These are phyloP conservation scores for Mercurialis annua DNA, from an alignment of 345 rosid genomes.

Conservation along the genomic window DNA sequence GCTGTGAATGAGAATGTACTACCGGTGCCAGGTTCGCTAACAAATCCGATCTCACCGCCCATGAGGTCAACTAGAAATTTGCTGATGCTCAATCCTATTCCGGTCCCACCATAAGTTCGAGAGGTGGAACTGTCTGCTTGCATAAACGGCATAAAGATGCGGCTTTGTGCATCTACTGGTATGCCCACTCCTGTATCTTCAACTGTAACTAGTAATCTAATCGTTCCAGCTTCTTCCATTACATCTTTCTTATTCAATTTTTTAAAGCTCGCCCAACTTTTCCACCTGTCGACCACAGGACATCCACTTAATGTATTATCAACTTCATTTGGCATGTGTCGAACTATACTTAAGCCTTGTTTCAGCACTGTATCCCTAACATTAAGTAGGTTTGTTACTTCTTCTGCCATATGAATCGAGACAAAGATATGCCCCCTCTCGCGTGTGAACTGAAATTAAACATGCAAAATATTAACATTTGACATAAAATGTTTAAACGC, in stretches of 20 bases:
- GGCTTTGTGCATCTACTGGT: slow-evolving; percentile 64
- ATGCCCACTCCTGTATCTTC: slow-evolving; percentile 97
- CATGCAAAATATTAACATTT: slow-evolving; percentile 17
- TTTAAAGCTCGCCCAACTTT: slow-evolving; percentile 77
- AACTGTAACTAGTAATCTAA: slow-evolving; percentile 68
- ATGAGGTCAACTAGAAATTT: slow-evolving; percentile 84
- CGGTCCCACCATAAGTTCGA: slow-evolving; percentile 92
- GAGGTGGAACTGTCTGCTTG: slow-evolving; percentile 99
- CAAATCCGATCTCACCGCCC: slow-evolving; percentile 91
- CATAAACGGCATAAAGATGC: slow-evolving; percentile 91
- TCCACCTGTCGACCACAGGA: slow-evolving; percentile 71
- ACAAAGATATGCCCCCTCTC: slow-evolving; percentile 82
- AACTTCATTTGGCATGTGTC: slow-evolving; percentile 30
- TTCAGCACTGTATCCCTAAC: slow-evolving; percentile 52
- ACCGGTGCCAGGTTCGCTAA: slow-evolving; percentile 66
- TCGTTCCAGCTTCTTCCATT: slow-evolving; percentile 34
- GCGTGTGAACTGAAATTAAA: slow-evolving; percentile 65
- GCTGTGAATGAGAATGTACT: slow-evolving; percentile 86
- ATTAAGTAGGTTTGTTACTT: slow-evolving; percentile 41
- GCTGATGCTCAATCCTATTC: slow-evolving; percentile 94
- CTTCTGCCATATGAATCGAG: slow-evolving; percentile 73
- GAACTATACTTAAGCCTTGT: slow-evolving; percentile 43
- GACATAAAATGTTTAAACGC: neutral
- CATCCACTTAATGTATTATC: slow-evolving; percentile 64
- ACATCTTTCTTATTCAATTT: slow-evolving; percentile 26